A percentile compares a stretch with the other conserved stretches of the same genome.
Evolutionary conservation across 2,329 filamentous ascomycete genomes (phyloP).

Genomic region (Huntiella savannae): DNA sequence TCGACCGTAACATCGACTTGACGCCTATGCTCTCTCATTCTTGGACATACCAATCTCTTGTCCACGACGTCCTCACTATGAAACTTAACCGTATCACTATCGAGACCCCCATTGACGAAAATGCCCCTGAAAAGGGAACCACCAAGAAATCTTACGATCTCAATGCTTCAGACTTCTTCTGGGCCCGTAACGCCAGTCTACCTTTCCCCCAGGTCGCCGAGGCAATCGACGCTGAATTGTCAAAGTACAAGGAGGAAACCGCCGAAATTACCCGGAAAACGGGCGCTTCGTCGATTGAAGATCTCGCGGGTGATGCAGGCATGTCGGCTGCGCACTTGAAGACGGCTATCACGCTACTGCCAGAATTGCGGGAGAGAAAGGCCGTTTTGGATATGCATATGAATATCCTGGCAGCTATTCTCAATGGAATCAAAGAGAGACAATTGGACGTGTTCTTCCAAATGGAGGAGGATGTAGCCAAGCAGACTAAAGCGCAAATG

Average conservation of each 20-base stretch:
- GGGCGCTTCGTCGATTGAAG: slow-evolving; percentile 78
- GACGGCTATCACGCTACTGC: slow-evolving; percentile 79
- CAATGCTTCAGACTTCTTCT: slow-evolving; percentile 84
- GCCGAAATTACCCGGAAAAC: slow-evolving; percentile 90
- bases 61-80: slow-evolving; percentile 42
- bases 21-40: slow-evolving; percentile 98
- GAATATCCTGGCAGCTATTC: slow-evolving; percentile 49
- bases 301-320: slow-evolving; percentile 74
- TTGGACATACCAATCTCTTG: slow-evolving; percentile 60
- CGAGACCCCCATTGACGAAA: slow-evolving; percentile 62
- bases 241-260: slow-evolving; percentile 87
- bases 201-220: slow-evolving; percentile 94
- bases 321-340: slow-evolving; percentile 88
- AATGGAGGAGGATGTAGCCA: slow-evolving; percentile 78
- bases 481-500: slow-evolving; percentile 77
- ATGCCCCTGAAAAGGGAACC: slow-evolving; percentile 51
- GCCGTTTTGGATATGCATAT: slow-evolving; percentile 95
- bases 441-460: slow-evolving; percentile 95
- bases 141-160: slow-evolving; percentile 83
- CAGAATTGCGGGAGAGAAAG: slow-evolving; percentile 83
- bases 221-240: slow-evolving; percentile 84
- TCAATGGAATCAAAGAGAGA: slow-evolving; percentile 73
- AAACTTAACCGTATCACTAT: slow-evolving; percentile 83
- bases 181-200: slow-evolving; percentile 74
- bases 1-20: slow-evolving; percentile 88